Conservation (phyloP, 1,139 yeast genomes). For the Debaryomyces singareniensis region DNA sequence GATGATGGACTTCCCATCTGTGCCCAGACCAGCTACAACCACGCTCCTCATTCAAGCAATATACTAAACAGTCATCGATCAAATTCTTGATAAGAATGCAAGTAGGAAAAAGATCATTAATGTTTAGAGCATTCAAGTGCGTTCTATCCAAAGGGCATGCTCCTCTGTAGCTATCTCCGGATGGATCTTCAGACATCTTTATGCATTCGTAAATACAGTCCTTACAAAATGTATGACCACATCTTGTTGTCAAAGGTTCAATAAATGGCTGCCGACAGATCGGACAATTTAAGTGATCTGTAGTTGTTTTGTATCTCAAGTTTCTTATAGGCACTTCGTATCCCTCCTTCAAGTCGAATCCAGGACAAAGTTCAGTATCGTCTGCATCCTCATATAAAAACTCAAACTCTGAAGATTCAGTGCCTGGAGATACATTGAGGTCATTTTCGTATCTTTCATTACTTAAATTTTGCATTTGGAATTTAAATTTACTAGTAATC, state of each 20-base stretch:
- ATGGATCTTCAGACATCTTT: constrained; percentile 16
- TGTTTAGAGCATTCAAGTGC: constrained; percentile 29
- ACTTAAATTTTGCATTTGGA: too few species aligned
- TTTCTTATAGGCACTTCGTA: constrained; percentile 28
- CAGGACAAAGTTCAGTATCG: constrained; percentile 10
- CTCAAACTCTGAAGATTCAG: too few species aligned
- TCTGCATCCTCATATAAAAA: constrained; percentile 5
- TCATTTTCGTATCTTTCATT: too few species aligned
- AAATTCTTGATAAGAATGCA: constrained; percentile 57
- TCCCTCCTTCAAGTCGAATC: constrained; percentile 13
- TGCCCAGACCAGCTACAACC: constrained; percentile 59
- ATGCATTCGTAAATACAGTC: constrained; percentile 46
- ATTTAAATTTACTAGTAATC: too few species aligned
- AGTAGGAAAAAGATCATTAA: constrained; percentile 50
- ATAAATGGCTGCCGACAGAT: constrained; percentile 54
- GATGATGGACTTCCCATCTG: constrained; percentile 55
- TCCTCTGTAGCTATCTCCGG: constrained; percentile 16
- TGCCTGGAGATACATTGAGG: too few species aligned
- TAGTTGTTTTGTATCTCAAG: constrained; percentile 27
- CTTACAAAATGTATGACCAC: constrained; percentile 57
- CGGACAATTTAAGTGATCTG: constrained; percentile 53
- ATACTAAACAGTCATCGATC: constrained; percentile 54
- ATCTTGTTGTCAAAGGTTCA: constrained; percentile 47
- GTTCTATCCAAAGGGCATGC: constrained; percentile 64
- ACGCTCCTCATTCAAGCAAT: constrained; percentile 44